Percentiles rank a stretch among this genome's conserved stretches.
phyloP scores from a whole-genome alignment of 352 stramenopile genomes.

The Phytophthora tentaculata region DNA sequence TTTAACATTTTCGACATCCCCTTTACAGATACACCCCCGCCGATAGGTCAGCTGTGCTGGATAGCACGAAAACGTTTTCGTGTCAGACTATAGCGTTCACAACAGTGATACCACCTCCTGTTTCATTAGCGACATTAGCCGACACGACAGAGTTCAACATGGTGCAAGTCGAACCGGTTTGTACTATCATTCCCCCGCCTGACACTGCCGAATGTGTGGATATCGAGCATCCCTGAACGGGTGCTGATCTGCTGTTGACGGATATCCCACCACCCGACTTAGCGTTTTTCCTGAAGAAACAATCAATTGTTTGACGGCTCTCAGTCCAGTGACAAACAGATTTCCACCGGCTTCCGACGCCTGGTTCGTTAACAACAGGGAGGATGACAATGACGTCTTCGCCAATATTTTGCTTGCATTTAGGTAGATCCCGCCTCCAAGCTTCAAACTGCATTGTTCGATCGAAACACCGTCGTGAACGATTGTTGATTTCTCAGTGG shows the following conservation, averaged over 20 bases:
- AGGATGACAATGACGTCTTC: conserved; percentile 5
- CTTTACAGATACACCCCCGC: conserved; percentile 34
- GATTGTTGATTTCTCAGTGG: conserved; percentile 29
- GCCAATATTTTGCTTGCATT: conserved; percentile 19
- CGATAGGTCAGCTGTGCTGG: conserved; percentile 33
- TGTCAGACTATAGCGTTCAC: conserved; percentile 31
- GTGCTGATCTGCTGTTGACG: conserved; percentile 8
- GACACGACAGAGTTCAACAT: conserved; percentile 14
- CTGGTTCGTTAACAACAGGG: conserved; percentile 12
- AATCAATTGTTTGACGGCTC: conserved; percentile 18
- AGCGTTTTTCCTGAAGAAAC: conserved; percentile 22
- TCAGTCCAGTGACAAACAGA: conserved; percentile 13
- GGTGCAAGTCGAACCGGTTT: conserved; percentile 12
- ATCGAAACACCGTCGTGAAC: conserved; percentile 37
- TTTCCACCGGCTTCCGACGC: conserved; percentile 22
- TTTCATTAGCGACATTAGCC: conserved; percentile 8
- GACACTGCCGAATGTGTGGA: conserved; percentile 17
- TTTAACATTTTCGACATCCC: conserved; percentile 14
- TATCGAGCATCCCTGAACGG: conserved; percentile 19
- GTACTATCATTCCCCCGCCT: conserved; percentile 24
- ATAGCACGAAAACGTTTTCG: conserved; percentile 24
- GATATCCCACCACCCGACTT: conserved; percentile 18
- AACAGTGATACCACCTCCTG: conserved; percentile 34
- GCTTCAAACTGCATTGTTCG: conserved; percentile 20
- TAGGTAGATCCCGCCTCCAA: conserved; percentile 51